Evolutionary conservation across 2,329 filamentous ascomycete species (phyloP).

Genomic region (Fusarium solani-melongenae): DNA sequence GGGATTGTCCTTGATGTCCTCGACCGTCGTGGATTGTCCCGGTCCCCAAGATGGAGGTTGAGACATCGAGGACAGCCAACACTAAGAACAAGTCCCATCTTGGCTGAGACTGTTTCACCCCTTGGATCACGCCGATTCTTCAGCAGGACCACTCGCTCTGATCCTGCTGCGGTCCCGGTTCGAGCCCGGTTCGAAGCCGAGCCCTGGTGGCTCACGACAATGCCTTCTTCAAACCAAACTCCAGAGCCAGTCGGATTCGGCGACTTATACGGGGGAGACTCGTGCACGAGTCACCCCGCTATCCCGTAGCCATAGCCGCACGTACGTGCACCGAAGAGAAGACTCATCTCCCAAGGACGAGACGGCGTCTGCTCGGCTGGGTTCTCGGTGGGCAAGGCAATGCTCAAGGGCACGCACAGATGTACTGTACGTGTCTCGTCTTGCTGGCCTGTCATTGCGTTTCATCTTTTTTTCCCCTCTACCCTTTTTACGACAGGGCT

Average conservation of each 20-base stretch:
- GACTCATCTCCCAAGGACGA: conserved; percentile 36
- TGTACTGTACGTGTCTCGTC: conserved; percentile 32
- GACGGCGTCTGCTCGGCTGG: conserved; percentile 30
- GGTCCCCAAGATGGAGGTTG: conserved; percentile 25
- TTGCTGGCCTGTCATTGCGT: conserved; percentile 39
- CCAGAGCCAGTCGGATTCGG: conserved; percentile 15
- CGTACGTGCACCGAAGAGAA: conserved; percentile 5
- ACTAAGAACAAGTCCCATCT: conserved; percentile 20
- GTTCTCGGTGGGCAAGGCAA: conserved; percentile 15
- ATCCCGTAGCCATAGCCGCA: conserved; percentile 5
- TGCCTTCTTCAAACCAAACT: conserved; percentile 6
- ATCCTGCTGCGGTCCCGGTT: conserved; percentile 27
- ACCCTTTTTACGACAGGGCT: conserved; percentile 21
- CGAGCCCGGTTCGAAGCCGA: conserved; percentile 19
- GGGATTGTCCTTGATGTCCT: conserved; percentile 4
- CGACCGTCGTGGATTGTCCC: conserved; percentile 30
- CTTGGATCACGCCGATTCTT: conserved; percentile 23
- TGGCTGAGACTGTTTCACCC: conserved; percentile 41
- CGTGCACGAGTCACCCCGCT: conserved; percentile 28
- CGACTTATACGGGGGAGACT: conserved; percentile 20
- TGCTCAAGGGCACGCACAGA: conserved; percentile 15
- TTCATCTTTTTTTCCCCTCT: conserved; percentile 30
- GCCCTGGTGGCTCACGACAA: conserved; percentile 13
- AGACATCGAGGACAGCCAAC: conserved; percentile 27
- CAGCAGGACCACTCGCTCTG: conserved; percentile 26